These are phyloP conservation scores for Huntiella decipiens DNA, from an alignment of 2,329 filamentous ascomycete genomes.

Conservation along the genomic window DNA sequence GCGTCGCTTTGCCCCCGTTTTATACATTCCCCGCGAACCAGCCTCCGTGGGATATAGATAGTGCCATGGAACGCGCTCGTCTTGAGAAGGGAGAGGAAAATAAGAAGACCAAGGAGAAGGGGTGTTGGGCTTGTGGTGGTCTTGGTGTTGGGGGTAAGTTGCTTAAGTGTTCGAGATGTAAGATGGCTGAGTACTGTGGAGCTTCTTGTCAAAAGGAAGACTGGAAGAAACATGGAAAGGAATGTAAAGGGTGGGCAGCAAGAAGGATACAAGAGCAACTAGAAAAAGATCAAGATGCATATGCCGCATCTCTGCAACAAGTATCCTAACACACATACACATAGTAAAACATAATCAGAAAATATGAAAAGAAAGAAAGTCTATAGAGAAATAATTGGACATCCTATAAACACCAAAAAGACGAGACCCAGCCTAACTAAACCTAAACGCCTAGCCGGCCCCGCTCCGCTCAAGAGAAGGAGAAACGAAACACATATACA, in stretches of 20 bases:
- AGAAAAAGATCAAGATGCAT: too few relatives aligned
- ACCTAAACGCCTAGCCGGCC: too few relatives aligned
- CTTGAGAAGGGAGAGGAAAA: not conserved
- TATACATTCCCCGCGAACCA: constrained; percentile 30
- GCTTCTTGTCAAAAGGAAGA: constrained; percentile 32
- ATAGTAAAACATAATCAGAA: too few relatives aligned
- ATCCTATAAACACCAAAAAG: too few relatives aligned
- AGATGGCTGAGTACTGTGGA: constrained; percentile 30
- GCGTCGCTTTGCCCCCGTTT: not conserved
- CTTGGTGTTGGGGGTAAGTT: constrained; percentile 10
- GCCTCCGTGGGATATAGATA: constrained; percentile 27
- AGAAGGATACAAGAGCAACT: not conserved
- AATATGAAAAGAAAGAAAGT: too few relatives aligned
- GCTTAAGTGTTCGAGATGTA: constrained; percentile 25
- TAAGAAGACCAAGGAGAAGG: not conserved
- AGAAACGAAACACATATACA: too few relatives aligned
- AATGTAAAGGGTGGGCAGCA: constrained; percentile 18
- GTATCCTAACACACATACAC: too few relatives aligned
- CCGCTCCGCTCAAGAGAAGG: too few relatives aligned
- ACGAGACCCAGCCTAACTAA: too few relatives aligned
- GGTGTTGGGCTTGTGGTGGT: constrained; percentile 16
- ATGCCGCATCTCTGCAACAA: too few relatives aligned
- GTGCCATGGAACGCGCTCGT: constrained; percentile 18
- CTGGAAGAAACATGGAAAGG: constrained; percentile 31
- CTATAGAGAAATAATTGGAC: too few relatives aligned